Percentiles rank a stretch among this genome's conserved stretches.
Conservation (phyloP, 805 yeast genomes). For the Zygotorulaspora florentina region DNA sequence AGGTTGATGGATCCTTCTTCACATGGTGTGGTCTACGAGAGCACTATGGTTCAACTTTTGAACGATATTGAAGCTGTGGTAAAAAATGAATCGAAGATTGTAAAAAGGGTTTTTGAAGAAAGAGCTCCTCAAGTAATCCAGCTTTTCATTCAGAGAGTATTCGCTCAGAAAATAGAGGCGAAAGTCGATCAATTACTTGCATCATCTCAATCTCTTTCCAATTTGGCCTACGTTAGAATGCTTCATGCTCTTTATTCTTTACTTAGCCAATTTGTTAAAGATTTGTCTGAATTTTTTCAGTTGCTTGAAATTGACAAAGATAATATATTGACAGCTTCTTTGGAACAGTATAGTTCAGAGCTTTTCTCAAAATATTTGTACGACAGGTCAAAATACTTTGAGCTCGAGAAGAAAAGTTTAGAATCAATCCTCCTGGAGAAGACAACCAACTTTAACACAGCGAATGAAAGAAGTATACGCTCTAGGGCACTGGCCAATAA, state of each 20-base stretch:
- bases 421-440: conserved; percentile 38
- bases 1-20: conserved; percentile 56
- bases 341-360: conserved; percentile 73
- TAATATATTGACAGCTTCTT: conserved; percentile 39
- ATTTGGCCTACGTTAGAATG: conserved; percentile 70
- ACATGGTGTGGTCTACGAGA: conserved; percentile 47
- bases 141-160: conserved; percentile 68
- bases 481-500: conserved; percentile 29
- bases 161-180: conserved; percentile 64
- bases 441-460: conserved; percentile 32
- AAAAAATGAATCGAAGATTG: conserved; percentile 67
- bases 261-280: conserved; percentile 57
- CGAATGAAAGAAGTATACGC: conserved; percentile 33
- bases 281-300: conserved; percentile 57
- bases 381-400: conserved; percentile 62
- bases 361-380: conserved; percentile 65
- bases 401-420: conserved; percentile 62
- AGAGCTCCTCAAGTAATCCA: conserved; percentile 60
- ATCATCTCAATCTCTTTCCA: conserved; percentile 57
- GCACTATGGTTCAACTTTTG: conserved; percentile 48
- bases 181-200: conserved; percentile 55
- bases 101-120: conserved; percentile 66
- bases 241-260: conserved; percentile 62
- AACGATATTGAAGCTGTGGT: conserved; percentile 56
- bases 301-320: conserved; percentile 43